phyloP scores from a whole-genome alignment of 139 green algal genomes.

The Tetraselmis chui region DNA sequence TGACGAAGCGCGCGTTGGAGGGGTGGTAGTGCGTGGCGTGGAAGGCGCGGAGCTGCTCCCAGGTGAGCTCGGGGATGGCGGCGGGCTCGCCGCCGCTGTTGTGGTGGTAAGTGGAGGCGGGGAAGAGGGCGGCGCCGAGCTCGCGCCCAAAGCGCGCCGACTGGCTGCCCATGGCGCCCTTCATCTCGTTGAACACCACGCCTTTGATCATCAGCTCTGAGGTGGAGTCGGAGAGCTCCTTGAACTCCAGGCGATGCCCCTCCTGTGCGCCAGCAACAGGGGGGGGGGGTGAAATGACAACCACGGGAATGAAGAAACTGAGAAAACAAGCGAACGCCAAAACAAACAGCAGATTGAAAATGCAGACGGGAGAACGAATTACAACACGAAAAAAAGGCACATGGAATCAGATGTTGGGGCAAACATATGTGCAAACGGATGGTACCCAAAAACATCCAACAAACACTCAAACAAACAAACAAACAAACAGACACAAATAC shows the following conservation, averaged over 20 bases:
- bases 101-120: conserved; percentile 17
- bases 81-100: conserved; percentile 19
- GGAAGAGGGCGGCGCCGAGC: conserved; percentile 17
- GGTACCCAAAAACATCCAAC: too few species aligned
- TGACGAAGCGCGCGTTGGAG: conserved; percentile 17
- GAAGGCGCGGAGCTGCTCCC: conserved; percentile 13
- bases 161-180: conserved; percentile 20
- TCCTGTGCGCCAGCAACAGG: too few species aligned
- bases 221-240: conserved; percentile 7
- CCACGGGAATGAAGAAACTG: too few species aligned
- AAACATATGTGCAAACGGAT: too few species aligned
- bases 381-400: too few species aligned
- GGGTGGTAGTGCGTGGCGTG: conserved; percentile 21
- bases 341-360: too few species aligned
- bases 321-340: too few species aligned
- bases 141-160: conserved; percentile 11
- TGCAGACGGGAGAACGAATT: too few species aligned
- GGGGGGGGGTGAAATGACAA: too few species aligned
- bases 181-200: conserved; percentile 26
- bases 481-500: too few species aligned
- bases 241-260: conserved; percentile 20
- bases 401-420: too few species aligned
- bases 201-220: conserved; percentile 14
- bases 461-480: too few species aligned
- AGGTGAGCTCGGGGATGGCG: conserved; percentile 13